These are phyloP conservation scores for Sphaerostilbella broomeana DNA, from an alignment of 2,329 filamentous ascomycete genomes.

Conservation along the genomic window DNA sequence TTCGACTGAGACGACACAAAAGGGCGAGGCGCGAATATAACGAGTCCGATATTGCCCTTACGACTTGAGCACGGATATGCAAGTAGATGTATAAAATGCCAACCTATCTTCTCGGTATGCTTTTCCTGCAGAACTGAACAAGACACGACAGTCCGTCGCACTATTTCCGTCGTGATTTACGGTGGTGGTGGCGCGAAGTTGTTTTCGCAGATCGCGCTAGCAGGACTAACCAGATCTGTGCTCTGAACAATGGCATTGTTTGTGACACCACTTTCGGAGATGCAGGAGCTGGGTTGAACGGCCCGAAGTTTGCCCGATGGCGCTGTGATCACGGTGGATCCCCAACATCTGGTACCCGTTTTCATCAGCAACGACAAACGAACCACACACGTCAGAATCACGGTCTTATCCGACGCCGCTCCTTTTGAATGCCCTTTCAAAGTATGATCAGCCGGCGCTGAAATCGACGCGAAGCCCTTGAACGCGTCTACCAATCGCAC, in stretches of 20 bases:
- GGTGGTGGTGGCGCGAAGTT: no score
- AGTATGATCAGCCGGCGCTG: conserved; percentile 4
- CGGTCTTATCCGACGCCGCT: background rate
- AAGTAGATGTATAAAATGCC: no score
- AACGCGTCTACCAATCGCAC: conserved; percentile 13
- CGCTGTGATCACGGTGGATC: conserved; percentile 4
- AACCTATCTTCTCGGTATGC: no score
- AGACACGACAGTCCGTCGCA: no score
- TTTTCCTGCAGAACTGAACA: no score
- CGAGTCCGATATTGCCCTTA: no score
- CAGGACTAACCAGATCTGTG: no score
- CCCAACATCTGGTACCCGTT: conserved; percentile 3
- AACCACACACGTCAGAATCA: conserved; percentile 4
- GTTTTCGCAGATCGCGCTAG: no score
- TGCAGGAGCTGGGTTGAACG: conserved; percentile 1
- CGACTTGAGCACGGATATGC: no score
- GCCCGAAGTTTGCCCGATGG: conserved; percentile 11
- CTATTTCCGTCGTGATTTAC: no score
- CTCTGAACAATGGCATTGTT: no score
- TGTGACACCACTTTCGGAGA: background rate
- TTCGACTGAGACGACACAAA: background rate
- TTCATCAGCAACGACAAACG: background rate
- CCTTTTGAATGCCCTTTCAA: conserved; percentile 1
- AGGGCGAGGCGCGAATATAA: no score
- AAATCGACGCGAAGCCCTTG: background rate